Evolutionary conservation across 23 red algal genomes (phyloP).

Genomic region (Gracilariopsis chorda): DNA sequence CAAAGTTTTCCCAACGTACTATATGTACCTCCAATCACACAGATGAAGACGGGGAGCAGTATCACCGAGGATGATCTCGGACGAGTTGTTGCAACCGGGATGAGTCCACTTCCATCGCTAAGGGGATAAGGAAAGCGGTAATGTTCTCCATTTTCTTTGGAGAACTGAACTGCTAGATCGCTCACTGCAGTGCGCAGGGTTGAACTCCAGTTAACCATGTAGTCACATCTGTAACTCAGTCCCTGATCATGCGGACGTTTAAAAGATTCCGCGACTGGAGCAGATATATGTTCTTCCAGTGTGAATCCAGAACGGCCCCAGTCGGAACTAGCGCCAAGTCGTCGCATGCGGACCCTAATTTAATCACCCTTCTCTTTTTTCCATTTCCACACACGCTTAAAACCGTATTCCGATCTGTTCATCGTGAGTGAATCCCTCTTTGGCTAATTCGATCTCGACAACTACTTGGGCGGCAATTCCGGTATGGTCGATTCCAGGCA

Average conservation of each 20-base stretch:
- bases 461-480: slow-evolving; percentile 93
- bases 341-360: slow-evolving; percentile 86
- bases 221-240: slow-evolving; percentile 80
- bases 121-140: slow-evolving; percentile 87
- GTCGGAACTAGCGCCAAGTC: slow-evolving; percentile 86
- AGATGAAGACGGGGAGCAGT: slow-evolving; percentile 83
- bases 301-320: slow-evolving; percentile 84
- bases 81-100: slow-evolving; percentile 85
- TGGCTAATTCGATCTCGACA: slow-evolving; percentile 61
- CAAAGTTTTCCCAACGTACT: slow-evolving; percentile 54
- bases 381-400: slow-evolving; percentile 89
- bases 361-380: slow-evolving; percentile 86
- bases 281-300: slow-evolving; percentile 41
- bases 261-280: slow-evolving; percentile 81
- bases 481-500: slow-evolving; percentile 93
- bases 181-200: slow-evolving; percentile 79
- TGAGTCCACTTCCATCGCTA: slow-evolving; percentile 32
- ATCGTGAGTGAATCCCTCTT: slow-evolving; percentile 18
- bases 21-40: slow-evolving; percentile 53
- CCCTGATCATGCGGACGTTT: slow-evolving; percentile 74
- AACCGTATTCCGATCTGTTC: slow-evolving; percentile 68
- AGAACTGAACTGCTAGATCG: slow-evolving; percentile 90
- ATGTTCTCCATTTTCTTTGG: slow-evolving; percentile 76
- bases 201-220: slow-evolving; percentile 97
- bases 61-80: slow-evolving; percentile 94